Evolutionary conservation across 768 basidiomycete species (phyloP), one percentile per base, ranked within the genome.

Genomic region (Saitozyma sp.): DNA sequence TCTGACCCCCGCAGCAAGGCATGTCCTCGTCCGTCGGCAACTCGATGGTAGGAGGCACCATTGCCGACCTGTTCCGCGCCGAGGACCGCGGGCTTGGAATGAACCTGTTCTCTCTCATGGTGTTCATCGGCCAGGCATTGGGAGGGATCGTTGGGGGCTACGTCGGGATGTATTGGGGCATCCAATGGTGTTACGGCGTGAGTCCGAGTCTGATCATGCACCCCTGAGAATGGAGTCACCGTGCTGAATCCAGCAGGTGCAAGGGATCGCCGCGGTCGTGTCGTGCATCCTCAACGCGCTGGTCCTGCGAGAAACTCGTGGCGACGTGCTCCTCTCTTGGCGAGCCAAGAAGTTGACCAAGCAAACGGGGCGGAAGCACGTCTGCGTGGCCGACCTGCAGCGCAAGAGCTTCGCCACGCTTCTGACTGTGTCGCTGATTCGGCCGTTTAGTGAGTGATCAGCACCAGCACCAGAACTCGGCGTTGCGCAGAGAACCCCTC

Each of bases 11-110:
- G 9, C 54, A 71, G 65, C 77, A 78, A 69, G 77, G 77, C 1
- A 69, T 68, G 55, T 55, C 60, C 1, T 54, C 62, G 6, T 71
- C 69, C 16, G 77, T 78, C 6, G 75, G 75, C 8, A 78, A 78
- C 59, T 70, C 69, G 3, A 77, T 78, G 74, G 77, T 78, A 20
- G 70, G 74, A 5, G 77, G 77, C 0, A 74, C 77, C 0, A 66
- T 78, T 2, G 75, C 75, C 20, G 76, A 78, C 55, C 62, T 73
- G n/a, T 78, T 74, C 58, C 59, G 56, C 8, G 66, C 73, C 5
- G 40, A 65, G 5, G 64, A 67, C 49, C 48, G 77, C 38, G 77
- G 77, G n/a, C 17, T 54, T 0, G 73, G 70, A 7, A 78, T 78
- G 77, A 67, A 63, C n/a, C 50, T 73, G 10, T 78, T 76, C 54